These are phyloP conservation scores for Capsicum rhomboideum DNA, from an alignment of 257 asterid genomes.

Conservation along the genomic window DNA sequence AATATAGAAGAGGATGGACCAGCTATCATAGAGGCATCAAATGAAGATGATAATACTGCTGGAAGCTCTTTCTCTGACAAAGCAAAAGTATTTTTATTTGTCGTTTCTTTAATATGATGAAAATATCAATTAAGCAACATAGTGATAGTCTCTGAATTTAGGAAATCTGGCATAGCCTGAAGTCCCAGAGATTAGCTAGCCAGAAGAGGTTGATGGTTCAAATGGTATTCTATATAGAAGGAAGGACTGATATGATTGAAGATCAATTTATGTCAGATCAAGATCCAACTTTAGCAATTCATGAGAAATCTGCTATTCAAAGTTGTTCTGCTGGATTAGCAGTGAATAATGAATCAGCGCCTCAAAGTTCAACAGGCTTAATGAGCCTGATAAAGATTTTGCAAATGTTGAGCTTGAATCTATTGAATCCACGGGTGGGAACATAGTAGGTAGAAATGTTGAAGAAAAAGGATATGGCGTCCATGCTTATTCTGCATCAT, in stretches of 20 bases:
- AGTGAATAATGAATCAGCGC: too few relatives aligned
- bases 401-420: too few relatives aligned
- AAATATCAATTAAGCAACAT: conserved; percentile 1
- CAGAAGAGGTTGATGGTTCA: conserved; percentile 30
- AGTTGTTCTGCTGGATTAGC: conserved; percentile 21
- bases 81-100: conserved; percentile 24
- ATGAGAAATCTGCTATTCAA: conserved; percentile 39
- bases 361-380: too few relatives aligned
- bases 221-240: conserved; percentile 31
- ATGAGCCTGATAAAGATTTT: too few relatives aligned
- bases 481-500: conserved; percentile 38
- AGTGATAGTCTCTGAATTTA: conserved; percentile 23
- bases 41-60: too few relatives aligned
- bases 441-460: too few relatives aligned
- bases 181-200: conserved; percentile 26
- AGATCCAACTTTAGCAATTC: conserved; percentile 64
- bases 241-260: conserved; percentile 24
- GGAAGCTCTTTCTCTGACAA: too few relatives aligned
- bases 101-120: background rate
- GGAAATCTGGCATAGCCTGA: conserved; percentile 41
- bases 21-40: conserved; percentile 37
- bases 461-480: conserved; percentile 44
- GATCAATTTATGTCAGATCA: too few relatives aligned
- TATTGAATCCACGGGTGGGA: too few relatives aligned
- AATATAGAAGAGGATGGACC: conserved; percentile 72